phyloP scores from a whole-genome alignment of 768 basidiomycete species.

The Hypsizygus marmoreus region DNA sequence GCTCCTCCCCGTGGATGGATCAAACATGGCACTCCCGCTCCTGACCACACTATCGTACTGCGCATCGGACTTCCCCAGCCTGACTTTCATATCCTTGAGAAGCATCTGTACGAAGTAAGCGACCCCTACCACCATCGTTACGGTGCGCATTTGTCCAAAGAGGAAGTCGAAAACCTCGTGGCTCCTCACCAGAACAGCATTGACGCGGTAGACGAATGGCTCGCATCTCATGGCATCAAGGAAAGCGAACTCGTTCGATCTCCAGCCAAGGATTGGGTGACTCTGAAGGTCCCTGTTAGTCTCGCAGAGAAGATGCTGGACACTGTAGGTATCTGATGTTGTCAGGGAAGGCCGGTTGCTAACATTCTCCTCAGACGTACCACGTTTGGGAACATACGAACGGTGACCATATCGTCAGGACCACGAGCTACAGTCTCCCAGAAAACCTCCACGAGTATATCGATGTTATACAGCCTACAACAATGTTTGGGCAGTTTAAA shows the following conservation, averaged over 20 bases:
- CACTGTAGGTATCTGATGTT: constrained; percentile 45
- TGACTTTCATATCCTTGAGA: constrained; percentile 50
- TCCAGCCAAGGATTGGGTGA: constrained; percentile 72
- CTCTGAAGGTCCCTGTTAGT: constrained; percentile 54
- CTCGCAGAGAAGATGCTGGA: constrained; percentile 72
- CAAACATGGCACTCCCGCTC: constrained; percentile 39
- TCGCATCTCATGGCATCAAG: constrained; percentile 53
- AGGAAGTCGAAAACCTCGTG: constrained; percentile 63
- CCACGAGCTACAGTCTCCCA: constrained; percentile 71
- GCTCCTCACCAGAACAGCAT: constrained; percentile 58
- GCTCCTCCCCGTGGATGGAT: constrained; percentile 51
- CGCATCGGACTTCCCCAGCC: constrained; percentile 60
- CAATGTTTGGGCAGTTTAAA: constrained; percentile 56
- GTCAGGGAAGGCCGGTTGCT: no score
- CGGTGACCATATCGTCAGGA: constrained; percentile 60
- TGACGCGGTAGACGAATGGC: constrained; percentile 60
- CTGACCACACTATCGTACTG: constrained; percentile 50
- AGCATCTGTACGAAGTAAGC: constrained; percentile 58
- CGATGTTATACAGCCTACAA: constrained; percentile 73
- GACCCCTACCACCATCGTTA: constrained; percentile 57
- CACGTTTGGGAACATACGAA: constrained; percentile 59
- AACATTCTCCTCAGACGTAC: constrained; percentile 48
- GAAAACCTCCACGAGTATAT: constrained; percentile 57
- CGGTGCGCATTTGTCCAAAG: constrained; percentile 60
- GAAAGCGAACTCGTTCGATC: constrained; percentile 53